Base-by-base conservation (phyloP, 768 basidiomycete genomes). In the Cubamyces lactineus region DNA sequence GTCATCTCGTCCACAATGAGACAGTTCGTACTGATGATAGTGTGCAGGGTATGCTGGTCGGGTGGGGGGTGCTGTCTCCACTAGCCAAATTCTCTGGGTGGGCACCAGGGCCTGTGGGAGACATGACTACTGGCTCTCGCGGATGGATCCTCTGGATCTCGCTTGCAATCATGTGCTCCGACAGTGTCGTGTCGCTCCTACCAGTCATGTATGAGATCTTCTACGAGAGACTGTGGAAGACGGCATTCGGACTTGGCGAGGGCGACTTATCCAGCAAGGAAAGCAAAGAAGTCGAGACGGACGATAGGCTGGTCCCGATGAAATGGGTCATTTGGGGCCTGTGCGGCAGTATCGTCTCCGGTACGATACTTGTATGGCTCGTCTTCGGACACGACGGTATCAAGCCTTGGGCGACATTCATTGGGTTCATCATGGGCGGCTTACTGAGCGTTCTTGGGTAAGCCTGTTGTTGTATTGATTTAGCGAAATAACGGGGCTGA, bases 61-160 rank as follows among this genome's bases (percentile, higher is more conserved):
- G 96, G 9, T 98, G 96, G 96, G 96, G 86, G 4, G 76, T 98
- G 21, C 78, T 98, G n/a, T 94, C 94, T 0, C 96, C 96, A 5
- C 70, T 98, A 7, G 84, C 94, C 6, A 95, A 94, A 69, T 68
- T 82, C 48, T 73, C 78, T 0, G 94, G 92, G 12, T 98, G 96
- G 96, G 96, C 96, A 0, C 94, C 96, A 47, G 96, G 95, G 5
- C 86, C 91, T 9, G 94, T 96, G 5, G 86, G 88, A 1, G 91
- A 93, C 67, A 93, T 94, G 83, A 82, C 87, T 5, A 82, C 82
- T 61, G 96, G 96, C 43, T 88, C 94, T n/a, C 85, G 96, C 53
- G 93, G 93, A 38, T 96, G 94, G 94, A 94, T 96, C 57, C 84
- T 98, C n/a, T 98, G 96, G 96, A 83, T 88, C 21, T 91, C 94